Base-by-base conservation (phyloP, 768 basidiomycete species). In the Mycena albidolilacea region DNA sequence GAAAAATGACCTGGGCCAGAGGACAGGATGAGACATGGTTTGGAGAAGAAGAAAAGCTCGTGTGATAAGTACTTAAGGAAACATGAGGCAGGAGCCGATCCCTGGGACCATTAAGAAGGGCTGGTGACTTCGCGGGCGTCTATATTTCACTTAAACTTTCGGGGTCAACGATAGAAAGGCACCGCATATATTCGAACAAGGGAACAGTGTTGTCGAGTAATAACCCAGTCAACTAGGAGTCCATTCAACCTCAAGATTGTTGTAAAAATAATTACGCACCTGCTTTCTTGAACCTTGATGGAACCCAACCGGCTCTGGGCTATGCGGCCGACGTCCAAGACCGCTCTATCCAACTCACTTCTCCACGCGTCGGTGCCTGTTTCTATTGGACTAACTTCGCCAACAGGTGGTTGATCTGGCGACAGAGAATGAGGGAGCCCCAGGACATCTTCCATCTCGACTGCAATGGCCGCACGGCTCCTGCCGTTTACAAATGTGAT, bases 401-500 rank as follows among this genome's bases (percentile, higher is more conserved):
- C 82, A 17, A 88, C 70, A 1, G 75, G 69, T 0, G 88, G 88
- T 55, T 86, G 78, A 3, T 83, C 79, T 10, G 87, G 80, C 30
- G 84, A 87, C 62, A 89, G 77, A 15, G 89, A 89, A 79, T 88
- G 90, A 61, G 82, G 78, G 73, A 91, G 78, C 5, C 84, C 86
- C 43, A 97, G 83, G 65, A 85, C 85, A 69, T 85, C 86, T 81
- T 97, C 95, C 88, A 98, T 93, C 84, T 97, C 95, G 75, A 90
- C 86, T 48, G 90, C 91, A 76, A 98, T 92, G 58, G 81, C 87
- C 43, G 87, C 87, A 48, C 96, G 86, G 72, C 89, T 89, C 70
- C 96, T 88, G 43, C 95, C 95, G 78, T 96, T 95, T 50, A 97
- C 97, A 78, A 97, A 98, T 7, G 95, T 97, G 82, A 98, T 95